Percentiles rank a stretch among this genome's conserved stretches.
phyloP scores from a whole-genome alignment of 306 rosid species.

The Nissolia schottii region DNA sequence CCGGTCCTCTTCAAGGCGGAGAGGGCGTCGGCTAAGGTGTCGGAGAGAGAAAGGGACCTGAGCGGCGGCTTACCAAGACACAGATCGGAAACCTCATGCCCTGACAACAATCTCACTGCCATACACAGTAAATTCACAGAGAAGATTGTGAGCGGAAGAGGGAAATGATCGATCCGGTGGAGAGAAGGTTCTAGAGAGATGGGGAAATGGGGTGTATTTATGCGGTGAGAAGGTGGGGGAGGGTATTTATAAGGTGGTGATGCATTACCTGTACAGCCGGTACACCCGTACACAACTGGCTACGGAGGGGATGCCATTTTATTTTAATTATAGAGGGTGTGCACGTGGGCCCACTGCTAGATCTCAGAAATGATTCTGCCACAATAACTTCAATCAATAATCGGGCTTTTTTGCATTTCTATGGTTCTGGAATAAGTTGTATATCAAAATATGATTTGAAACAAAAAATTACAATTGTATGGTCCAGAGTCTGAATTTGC shows the following conservation, averaged over 20 bases:
- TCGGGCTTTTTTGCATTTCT: too few species aligned
- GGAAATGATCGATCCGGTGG: neutral
- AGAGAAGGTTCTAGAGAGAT: neutral
- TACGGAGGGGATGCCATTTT: neutral
- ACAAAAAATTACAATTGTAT: too few species aligned
- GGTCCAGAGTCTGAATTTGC: too few species aligned
- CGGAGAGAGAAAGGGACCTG: conserved; percentile 40
- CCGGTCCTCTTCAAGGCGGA: conserved; percentile 41
- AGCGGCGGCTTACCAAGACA: conserved; percentile 89
- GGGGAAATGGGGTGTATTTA: neutral
- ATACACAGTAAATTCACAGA: conserved; percentile 38
- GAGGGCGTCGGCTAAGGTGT: conserved; percentile 65
- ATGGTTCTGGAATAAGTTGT: too few species aligned
- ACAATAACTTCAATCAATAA: too few species aligned
- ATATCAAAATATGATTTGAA: too few species aligned
- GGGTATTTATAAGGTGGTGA: neutral
- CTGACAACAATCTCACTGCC: conserved; percentile 56
- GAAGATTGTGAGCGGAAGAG: neutral
- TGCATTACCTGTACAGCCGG: neutral
- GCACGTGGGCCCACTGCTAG: too few species aligned
- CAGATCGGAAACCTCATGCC: conserved; percentile 60
- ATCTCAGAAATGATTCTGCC: too few species aligned
- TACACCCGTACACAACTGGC: neutral
- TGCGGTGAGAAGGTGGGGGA: neutral
- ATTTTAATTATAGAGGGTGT: too few species aligned